phyloP scores from a whole-genome alignment of 78 protist species.

The slime mould (Dictyostelium discoideum) region dicty_2.7 NC_007091.3:4223001-4223500 shows the following conservation, averaged over 20 bases:
- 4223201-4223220: constrained; percentile 33
- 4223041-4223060: neutral
- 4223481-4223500: neutral
- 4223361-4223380: constrained; percentile 43
- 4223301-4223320: neutral
- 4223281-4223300: constrained; percentile 44
- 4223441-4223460: neutral
- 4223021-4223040: neutral
- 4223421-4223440: neutral
- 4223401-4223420: neutral
- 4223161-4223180: neutral
- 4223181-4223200: neutral
- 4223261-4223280: constrained; percentile 26
- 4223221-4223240: constrained; percentile 37
- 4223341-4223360: constrained; percentile 33
- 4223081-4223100: neutral
- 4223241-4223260: constrained; percentile 62
- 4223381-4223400: constrained; percentile 21
- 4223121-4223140: neutral
- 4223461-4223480: neutral
- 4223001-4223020: constrained; percentile 37
- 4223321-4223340: constrained; percentile 51
- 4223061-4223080: neutral
- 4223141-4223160: neutral
- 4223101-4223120: neutral